A percentile compares a stretch with the other conserved stretches of the same genome.
phyloP scores from a whole-genome alignment of 2,329 filamentous ascomycete species.

The Aspergillus pseudoglaucus region DNA sequence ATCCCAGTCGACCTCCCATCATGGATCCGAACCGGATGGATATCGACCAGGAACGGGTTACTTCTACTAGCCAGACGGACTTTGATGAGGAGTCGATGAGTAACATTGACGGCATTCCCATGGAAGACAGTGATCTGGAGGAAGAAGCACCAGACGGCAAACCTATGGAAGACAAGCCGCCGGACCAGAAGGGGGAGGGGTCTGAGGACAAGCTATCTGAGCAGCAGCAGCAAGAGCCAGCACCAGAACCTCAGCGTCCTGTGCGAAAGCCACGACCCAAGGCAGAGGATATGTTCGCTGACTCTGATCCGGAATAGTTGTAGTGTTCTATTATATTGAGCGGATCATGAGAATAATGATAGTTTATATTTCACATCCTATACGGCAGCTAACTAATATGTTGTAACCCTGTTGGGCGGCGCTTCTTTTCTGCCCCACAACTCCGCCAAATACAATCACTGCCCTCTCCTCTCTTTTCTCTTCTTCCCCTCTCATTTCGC shows the following conservation, averaged over 20 bases:
- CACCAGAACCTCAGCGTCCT: conserved; percentile 23
- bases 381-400: neutral
- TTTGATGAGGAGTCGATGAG: conserved; percentile 38
- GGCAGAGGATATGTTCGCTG: conserved; percentile 83
- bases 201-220: conserved; percentile 13
- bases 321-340: neutral
- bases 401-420: neutral
- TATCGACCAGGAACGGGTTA: conserved; percentile 23
- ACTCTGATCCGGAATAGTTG: conserved; percentile 54
- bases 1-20: conserved; percentile 18
- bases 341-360: too few relatives aligned
- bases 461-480: conserved; percentile 7
- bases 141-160: conserved; percentile 45
- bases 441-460: conserved; percentile 13
- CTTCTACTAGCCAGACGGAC: conserved; percentile 38
- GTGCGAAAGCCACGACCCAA: conserved; percentile 58
- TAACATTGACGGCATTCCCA: conserved; percentile 40
- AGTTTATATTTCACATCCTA: too few relatives aligned
- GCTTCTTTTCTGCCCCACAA: conserved; percentile 21
- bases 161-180: conserved; percentile 39
- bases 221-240: conserved; percentile 15
- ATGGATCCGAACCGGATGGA: conserved; percentile 27
- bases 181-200: conserved; percentile 18
- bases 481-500: conserved; percentile 3
- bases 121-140: conserved; percentile 47